These are phyloP conservation scores for Cryptomeria japonica DNA, from an alignment of 75 land plant species.

Conservation along the genomic window DNA sequence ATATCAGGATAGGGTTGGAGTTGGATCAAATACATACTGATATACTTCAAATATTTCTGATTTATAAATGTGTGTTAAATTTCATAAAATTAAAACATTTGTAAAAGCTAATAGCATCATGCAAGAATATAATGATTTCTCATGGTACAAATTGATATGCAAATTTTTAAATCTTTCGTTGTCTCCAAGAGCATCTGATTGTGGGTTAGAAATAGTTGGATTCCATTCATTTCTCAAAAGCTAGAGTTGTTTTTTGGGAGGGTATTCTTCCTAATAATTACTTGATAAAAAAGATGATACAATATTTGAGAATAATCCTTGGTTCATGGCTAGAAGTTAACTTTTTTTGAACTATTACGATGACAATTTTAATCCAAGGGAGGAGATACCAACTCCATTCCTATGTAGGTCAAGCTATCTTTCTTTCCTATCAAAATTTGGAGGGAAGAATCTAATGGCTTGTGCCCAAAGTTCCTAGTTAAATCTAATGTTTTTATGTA, in stretches of 20 bases:
- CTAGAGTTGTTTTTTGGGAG: not conserved
- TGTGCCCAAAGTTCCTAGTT: no score
- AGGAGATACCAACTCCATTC: not conserved
- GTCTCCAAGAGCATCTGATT: not conserved
- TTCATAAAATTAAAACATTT: no score
- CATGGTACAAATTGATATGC: not conserved
- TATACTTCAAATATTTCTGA: no score
- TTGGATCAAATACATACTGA: no score
- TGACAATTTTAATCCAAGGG: not conserved
- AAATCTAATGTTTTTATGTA: no score
- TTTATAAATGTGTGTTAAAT: no score
- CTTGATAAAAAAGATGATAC: not conserved
- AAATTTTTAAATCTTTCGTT: not conserved
- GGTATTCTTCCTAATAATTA: not conserved
- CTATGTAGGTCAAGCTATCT: not conserved
- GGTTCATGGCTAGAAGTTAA: no score
- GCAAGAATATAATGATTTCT: not conserved
- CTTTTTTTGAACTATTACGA: no score
- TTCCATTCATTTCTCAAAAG: not conserved
- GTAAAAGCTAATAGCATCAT: not conserved
- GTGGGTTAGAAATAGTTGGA: not conserved
- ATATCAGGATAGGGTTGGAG: no score
- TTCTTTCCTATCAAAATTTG: not conserved
- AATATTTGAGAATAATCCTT: not conserved
- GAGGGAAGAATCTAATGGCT: no score